Conservation (phyloP, 2,329 filamentous ascomycete species). For the Eurotiales sp. region DNA sequence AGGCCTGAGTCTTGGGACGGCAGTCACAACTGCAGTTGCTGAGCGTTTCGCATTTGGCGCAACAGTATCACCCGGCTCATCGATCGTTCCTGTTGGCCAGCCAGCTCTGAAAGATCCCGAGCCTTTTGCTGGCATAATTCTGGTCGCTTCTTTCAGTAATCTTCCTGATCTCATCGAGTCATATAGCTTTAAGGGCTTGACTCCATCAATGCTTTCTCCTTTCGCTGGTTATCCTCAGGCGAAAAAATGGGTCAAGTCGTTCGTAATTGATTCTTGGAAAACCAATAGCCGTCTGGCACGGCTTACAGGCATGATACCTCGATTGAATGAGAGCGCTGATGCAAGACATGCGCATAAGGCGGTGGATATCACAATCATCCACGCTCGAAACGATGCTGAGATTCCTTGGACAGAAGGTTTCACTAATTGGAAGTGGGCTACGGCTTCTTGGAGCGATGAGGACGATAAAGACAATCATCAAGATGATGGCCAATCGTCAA, state of each 20-base stretch:
- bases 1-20: conserved; percentile 86
- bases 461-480: conserved; percentile 12
- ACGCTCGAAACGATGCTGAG: conserved; percentile 75
- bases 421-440: conserved; percentile 37
- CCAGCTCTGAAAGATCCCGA: conserved; percentile 44
- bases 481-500: conserved; percentile 6
- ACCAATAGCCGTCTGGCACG: conserved; percentile 61
- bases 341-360: conserved; percentile 47
- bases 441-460: conserved; percentile 20
- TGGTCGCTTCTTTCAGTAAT: conserved; percentile 75
- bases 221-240: conserved; percentile 64
- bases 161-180: conserved; percentile 68
- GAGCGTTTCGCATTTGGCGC: conserved; percentile 61
- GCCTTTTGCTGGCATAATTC: conserved; percentile 74
- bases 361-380: conserved; percentile 68
- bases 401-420: conserved; percentile 63
- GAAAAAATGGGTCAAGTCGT: conserved; percentile 56
- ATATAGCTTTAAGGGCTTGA: conserved; percentile 72
- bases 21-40: conserved; percentile 70
- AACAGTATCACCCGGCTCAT: not conserved
- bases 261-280: conserved; percentile 77
- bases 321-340: conserved; percentile 46
- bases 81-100: conserved; percentile 22
- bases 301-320: conserved; percentile 30
- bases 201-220: conserved; percentile 73